Conservation (phyloP, 306 rosid species). For the Echinosophora koreensis region DNA sequence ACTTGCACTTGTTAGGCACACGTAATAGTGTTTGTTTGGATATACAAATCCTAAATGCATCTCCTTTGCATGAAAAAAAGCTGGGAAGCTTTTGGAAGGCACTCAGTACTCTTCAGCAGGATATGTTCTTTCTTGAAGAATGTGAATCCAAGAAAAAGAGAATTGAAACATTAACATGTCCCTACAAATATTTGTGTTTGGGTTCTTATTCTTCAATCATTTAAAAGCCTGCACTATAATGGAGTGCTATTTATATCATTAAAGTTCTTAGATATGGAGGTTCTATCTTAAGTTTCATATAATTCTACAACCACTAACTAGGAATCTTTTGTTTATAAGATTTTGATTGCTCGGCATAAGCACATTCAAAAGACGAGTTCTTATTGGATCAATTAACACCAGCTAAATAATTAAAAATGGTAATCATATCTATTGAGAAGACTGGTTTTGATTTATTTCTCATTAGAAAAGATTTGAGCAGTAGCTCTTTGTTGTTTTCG, state of each 20-base stretch:
- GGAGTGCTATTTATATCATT: slow-evolving; percentile 45
- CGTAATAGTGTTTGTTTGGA: slow-evolving; percentile 42
- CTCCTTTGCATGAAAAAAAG: slow-evolving; percentile 43
- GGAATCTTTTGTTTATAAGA: slow-evolving; percentile 38
- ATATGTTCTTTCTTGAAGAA: slow-evolving; percentile 50
- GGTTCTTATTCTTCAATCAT: slow-evolving; percentile 62
- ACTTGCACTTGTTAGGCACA: slow-evolving; percentile 41
- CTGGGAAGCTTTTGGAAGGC: slow-evolving; percentile 40
- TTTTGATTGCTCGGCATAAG: neutral
- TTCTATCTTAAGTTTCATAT: slow-evolving; percentile 39
- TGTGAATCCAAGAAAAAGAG: slow-evolving; percentile 49
- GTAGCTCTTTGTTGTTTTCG: neutral
- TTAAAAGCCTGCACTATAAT: slow-evolving; percentile 40
- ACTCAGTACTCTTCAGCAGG: slow-evolving; percentile 21
- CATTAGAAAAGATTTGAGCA: too few species aligned
- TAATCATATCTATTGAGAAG: slow-evolving; percentile 24
- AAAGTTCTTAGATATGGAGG: slow-evolving; percentile 37
- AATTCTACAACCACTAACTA: slow-evolving; percentile 43
- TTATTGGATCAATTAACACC: slow-evolving; percentile 4
- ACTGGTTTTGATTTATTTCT: neutral
- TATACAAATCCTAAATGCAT: slow-evolving; percentile 50
- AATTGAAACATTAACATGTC: slow-evolving; percentile 34
- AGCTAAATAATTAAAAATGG: neutral
- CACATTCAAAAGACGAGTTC: slow-evolving; percentile 24
- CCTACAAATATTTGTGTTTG: slow-evolving; percentile 36